Evolutionary conservation across 2,329 filamentous ascomycete genomes (phyloP), one percentile per base, ranked within the genome.

Genomic region (Colletotrichum chrysophilum): DNA sequence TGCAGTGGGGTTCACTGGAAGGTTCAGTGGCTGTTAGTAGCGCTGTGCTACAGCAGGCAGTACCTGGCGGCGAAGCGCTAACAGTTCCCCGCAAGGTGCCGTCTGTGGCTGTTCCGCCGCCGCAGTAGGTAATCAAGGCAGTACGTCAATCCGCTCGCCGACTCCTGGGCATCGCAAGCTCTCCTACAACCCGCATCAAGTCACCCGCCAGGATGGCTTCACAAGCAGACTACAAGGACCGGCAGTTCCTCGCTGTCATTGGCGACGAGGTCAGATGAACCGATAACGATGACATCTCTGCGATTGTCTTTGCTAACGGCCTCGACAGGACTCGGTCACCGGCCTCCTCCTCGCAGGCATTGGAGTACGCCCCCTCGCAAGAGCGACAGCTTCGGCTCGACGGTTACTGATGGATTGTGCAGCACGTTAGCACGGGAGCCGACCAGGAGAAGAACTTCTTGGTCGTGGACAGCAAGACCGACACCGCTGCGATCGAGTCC

Each of bases 371-470:
- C 28, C 61, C 64, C 72, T 65, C 58, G 30, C 34, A n/a, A 16
- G n/a, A 67, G 32, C n/a, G 14, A 70, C 56, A 60, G 56, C 26
- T 60, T 38, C 55, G 61, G 7, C 13, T 58, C 52, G 38, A 70
- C 12, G 34, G 62, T 26, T 61, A 9, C 65, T 56, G 28, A 66
- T 38, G 65, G 7, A 30, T 73, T 80, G 10, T 30, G 52, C 78
- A 98, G 96, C 96, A 98, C 85, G 96, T 98, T 78, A 98, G 96
- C 18, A 90, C 94, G 70, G 94, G 95, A 8, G 95, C 96, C 60
- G 95, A 98, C 83, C 91, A 94, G 52, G 94, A 98, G 84, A 98
- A 98, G 89, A 99, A 99, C 90, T 99, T 98, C 88, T 92, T 99
- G 12, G 95, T 99, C 72, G 97, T 99, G 77, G 96, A 99, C 85